A percentile compares a stretch with the other conserved stretches of the same genome.
These are phyloP conservation scores for Laguncularia racemosa DNA, from an alignment of 345 rosid species.

Conservation along the genomic window DNA sequence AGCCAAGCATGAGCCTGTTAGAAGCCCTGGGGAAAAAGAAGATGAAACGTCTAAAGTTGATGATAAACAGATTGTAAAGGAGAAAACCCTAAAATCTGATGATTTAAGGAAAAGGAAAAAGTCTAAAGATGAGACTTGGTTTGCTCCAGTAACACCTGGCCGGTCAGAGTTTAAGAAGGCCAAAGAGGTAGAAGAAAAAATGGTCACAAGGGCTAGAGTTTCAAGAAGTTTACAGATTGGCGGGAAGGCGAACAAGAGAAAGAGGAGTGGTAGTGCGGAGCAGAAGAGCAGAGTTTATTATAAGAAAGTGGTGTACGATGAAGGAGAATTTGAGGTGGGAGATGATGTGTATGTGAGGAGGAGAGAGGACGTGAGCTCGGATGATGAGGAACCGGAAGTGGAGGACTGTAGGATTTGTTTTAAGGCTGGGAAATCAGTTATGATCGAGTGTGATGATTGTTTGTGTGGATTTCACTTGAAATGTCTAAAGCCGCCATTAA, in stretches of 20 bases:
- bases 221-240: constrained; percentile 5
- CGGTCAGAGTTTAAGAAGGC: constrained; percentile 39
- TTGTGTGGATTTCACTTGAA: constrained; percentile 88
- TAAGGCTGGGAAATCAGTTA: constrained; percentile 42
- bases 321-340: constrained; percentile 60
- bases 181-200: constrained; percentile 19
- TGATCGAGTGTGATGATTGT: constrained; percentile 92
- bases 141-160: constrained; percentile 51
- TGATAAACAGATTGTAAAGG: not conserved
- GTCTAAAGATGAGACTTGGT: constrained; percentile 11
- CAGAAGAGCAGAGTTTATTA: constrained; percentile 42
- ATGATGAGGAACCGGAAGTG: constrained; percentile 53
- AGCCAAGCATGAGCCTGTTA: not conserved
- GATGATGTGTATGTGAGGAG: constrained; percentile 83
- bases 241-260: constrained; percentile 3
- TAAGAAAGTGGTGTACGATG: constrained; percentile 65
- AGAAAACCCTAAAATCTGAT: not conserved
- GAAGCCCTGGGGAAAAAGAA: not conserved
- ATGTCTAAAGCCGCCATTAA: constrained; percentile 76
- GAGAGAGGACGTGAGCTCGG: constrained; percentile 64
- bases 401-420: constrained; percentile 88
- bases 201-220: constrained; percentile 5
- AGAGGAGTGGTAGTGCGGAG: constrained; percentile 11
- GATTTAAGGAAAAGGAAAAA: constrained; percentile 3
- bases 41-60: constrained; percentile 4